Evolutionary conservation across 768 basidiomycete species (phyloP).

Genomic region (Auricularia cornea): DNA sequence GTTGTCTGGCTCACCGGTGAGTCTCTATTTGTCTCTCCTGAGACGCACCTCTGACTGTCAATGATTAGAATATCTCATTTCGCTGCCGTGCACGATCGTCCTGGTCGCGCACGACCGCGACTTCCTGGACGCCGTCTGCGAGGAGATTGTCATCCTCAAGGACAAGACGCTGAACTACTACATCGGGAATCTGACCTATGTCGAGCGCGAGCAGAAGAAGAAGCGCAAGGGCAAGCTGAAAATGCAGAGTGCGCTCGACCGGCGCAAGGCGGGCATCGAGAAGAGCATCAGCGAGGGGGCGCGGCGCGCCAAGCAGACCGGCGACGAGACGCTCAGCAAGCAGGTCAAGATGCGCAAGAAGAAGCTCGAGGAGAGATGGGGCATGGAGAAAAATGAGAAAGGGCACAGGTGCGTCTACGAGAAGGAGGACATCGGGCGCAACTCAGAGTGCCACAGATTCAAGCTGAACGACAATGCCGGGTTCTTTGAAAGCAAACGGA

Average conservation of each 20-base stretch:
- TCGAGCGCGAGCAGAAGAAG: slow-evolving; percentile 39
- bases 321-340: slow-evolving; percentile 48
- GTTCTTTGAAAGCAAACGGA: slow-evolving; percentile 31
- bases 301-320: slow-evolving; percentile 44
- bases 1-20: slow-evolving; percentile 36
- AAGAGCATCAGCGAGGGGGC: slow-evolving; percentile 46
- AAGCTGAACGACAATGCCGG: slow-evolving; percentile 48
- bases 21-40: slow-evolving; percentile 11
- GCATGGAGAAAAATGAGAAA: slow-evolving; percentile 31
- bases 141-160: slow-evolving; percentile 55
- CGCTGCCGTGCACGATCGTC: slow-evolving; percentile 34
- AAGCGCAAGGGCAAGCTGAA: slow-evolving; percentile 32
- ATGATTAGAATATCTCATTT: slow-evolving; percentile 37
- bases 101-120: slow-evolving; percentile 59
- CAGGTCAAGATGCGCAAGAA: slow-evolving; percentile 53
- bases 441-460: slow-evolving; percentile 26
- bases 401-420: slow-evolving; percentile 25
- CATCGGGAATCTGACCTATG: slow-evolving; percentile 46
- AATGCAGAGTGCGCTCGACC: slow-evolving; percentile 31
- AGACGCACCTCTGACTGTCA: slow-evolving; percentile 13
- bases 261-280: slow-evolving; percentile 43
- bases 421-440: slow-evolving; percentile 8
- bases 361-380: slow-evolving; percentile 39
- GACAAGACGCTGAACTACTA: slow-evolving; percentile 45
- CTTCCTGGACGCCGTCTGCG: slow-evolving; percentile 50